phyloP scores from a whole-genome alignment of 2,329 filamentous ascomycete genomes.

The Talaromyces sp. region DNA sequence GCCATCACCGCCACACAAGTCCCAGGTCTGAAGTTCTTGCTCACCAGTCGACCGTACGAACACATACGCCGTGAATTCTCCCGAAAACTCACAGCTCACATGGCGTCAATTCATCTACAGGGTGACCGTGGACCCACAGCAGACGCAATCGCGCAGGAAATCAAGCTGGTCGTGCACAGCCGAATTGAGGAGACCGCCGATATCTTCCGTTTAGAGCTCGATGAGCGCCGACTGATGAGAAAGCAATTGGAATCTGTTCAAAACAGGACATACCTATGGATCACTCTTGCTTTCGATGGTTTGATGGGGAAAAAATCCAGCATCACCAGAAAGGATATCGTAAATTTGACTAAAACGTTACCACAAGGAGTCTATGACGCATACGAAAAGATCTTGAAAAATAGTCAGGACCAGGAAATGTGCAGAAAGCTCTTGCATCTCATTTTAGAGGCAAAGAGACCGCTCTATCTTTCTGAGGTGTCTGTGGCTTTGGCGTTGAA shows the following conservation, averaged over 20 bases:
- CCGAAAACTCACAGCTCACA: background rate
- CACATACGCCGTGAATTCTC: slow-evolving; percentile 15
- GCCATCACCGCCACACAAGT: slow-evolving; percentile 17
- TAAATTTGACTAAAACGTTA: slow-evolving; percentile 20
- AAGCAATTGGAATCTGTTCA: slow-evolving; percentile 27
- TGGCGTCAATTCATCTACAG: slow-evolving; percentile 13
- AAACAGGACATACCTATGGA: slow-evolving; percentile 40
- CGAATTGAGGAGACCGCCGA: too few species aligned
- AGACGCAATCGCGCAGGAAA: too few species aligned
- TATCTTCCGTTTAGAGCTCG: background rate
- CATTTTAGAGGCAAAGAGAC: slow-evolving; percentile 31
- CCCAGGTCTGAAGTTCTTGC: slow-evolving; percentile 33
- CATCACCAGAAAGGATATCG: background rate
- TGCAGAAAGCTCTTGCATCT: slow-evolving; percentile 35
- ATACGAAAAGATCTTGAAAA: slow-evolving; percentile 35
- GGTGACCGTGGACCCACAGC: background rate
- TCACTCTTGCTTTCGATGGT: slow-evolving; percentile 30
- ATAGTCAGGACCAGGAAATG: slow-evolving; percentile 24
- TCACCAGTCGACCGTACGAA: slow-evolving; percentile 21
- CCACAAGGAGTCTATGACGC: slow-evolving; percentile 24
- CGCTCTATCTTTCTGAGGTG: slow-evolving; percentile 33
- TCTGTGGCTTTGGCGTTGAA: slow-evolving; percentile 25
- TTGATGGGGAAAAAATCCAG: slow-evolving; percentile 25
- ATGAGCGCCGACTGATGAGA: slow-evolving; percentile 19
- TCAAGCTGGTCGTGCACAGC: too few species aligned